A percentile compares a stretch with the other conserved stretches of the same genome.
These are phyloP conservation scores for Boletus fagicola DNA, from an alignment of 768 basidiomycete genomes.

Conservation along the genomic window DNA sequence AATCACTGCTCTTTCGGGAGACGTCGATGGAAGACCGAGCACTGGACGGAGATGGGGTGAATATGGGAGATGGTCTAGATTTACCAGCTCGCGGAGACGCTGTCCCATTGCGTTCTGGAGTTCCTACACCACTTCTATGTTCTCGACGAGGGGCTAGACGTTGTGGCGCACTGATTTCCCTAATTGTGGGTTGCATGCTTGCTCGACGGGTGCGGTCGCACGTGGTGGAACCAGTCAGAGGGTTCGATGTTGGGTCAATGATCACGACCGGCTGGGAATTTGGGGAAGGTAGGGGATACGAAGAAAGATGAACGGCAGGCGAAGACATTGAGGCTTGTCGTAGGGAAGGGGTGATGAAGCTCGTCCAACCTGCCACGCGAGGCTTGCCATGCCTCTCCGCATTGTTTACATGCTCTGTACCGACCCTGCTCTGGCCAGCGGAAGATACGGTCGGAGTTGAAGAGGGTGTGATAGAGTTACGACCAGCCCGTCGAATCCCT, in stretches of 20 bases:
- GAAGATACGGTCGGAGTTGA: conserved; percentile 39
- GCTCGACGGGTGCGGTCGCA: conserved; percentile 45
- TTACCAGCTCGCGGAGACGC: conserved; percentile 30
- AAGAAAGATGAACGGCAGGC: conserved; percentile 65
- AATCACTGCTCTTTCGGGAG: conserved; percentile 37
- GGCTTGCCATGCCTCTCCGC: conserved; percentile 38
- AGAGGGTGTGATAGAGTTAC: conserved; percentile 40
- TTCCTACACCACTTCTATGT: conserved; percentile 20
- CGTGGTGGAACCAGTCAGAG: conserved; percentile 46
- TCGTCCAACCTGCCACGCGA: conserved; percentile 53
- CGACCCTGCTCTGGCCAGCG: conserved; percentile 22
- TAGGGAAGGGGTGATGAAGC: conserved; percentile 64
- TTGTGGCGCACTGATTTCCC: conserved; percentile 42
- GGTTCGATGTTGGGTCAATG: conserved; percentile 47
- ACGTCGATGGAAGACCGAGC: conserved; percentile 35
- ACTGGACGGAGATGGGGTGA: conserved; percentile 27
- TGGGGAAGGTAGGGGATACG: conserved; percentile 54
- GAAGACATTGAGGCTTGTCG: conserved; percentile 73
- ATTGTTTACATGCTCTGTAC: conserved; percentile 34
- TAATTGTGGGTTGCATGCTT: conserved; percentile 34
- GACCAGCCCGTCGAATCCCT: conserved; percentile 46
- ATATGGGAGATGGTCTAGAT: conserved; percentile 36
- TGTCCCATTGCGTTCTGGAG: conserved; percentile 31
- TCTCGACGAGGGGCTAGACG: conserved; percentile 37
- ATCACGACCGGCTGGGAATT: conserved; percentile 48